Percentiles rank a stretch among this genome's conserved stretches.
Evolutionary conservation across 2,329 filamentous ascomycete species (phyloP).

Genomic region (Cladophialophora psammophila): DNA sequence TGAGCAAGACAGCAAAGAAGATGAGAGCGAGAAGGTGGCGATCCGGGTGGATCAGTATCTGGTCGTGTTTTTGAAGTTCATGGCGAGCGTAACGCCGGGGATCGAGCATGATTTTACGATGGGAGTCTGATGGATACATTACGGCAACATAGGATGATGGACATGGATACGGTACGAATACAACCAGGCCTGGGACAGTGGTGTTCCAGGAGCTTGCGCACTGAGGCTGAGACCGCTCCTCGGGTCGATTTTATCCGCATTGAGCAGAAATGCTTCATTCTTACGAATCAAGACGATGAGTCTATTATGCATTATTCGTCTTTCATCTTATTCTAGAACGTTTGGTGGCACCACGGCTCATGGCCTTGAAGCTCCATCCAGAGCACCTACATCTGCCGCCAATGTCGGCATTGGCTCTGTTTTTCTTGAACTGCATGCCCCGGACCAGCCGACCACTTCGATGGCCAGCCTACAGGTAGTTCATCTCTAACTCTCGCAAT

Average conservation of each 20-base stretch:
- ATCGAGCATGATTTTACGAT: conserved; percentile 99
- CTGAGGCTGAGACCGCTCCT: background rate
- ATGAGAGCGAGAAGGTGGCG: conserved; percentile 54
- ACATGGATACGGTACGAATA: background rate
- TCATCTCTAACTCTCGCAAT: background rate
- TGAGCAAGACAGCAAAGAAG: conserved; percentile 56
- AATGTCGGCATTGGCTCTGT: background rate
- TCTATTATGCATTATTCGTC: background rate
- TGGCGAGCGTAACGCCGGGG: conserved; percentile 89
- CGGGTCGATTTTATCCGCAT: background rate
- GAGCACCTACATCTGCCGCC: background rate
- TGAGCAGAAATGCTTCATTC: background rate
- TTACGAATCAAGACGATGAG: background rate
- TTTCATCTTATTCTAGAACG: background rate
- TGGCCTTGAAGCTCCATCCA: background rate
- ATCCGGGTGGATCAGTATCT: conserved; percentile 61
- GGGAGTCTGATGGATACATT: conserved; percentile 69
- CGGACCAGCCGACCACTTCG: background rate
- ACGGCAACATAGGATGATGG: background rate
- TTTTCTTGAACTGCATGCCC: background rate
- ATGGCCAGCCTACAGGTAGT: background rate
- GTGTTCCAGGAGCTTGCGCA: background rate
- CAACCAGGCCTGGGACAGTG: background rate
- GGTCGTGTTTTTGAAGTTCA: conserved; percentile 68
- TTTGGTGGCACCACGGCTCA: background rate